Evolutionary conservation across 2,329 filamentous ascomycete species (phyloP).

Genomic region (Cordyceps javanica): DNA sequence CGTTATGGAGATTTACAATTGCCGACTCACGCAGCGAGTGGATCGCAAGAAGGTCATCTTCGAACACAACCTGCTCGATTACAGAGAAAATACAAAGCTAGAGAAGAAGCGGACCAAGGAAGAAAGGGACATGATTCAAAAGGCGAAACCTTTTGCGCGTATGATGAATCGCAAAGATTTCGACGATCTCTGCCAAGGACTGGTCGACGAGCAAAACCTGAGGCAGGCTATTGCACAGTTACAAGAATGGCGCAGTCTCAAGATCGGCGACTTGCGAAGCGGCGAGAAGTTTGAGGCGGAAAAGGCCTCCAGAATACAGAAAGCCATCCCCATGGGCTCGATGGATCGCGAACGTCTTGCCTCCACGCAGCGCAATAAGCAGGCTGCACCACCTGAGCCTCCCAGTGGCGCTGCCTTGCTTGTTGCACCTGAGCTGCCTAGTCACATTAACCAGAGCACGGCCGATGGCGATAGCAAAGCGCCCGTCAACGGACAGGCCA

Average conservation of each 20-base stretch:
- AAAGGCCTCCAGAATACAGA: slow-evolving; percentile 70
- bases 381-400: slow-evolving; percentile 60
- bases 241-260: slow-evolving; percentile 85
- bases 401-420: slow-evolving; percentile 69
- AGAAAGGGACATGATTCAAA: slow-evolving; percentile 83
- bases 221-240: slow-evolving; percentile 84
- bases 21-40: slow-evolving; percentile 79
- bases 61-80: slow-evolving; percentile 88
- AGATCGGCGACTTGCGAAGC: slow-evolving; percentile 75
- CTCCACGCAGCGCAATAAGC: slow-evolving; percentile 62
- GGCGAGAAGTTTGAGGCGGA: slow-evolving; percentile 93
- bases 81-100: slow-evolving; percentile 78
- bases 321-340: slow-evolving; percentile 64
- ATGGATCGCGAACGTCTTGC: slow-evolving; percentile 78
- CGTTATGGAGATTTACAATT: slow-evolving; percentile 98
- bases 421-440: slow-evolving; percentile 70
- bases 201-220: slow-evolving; percentile 87
- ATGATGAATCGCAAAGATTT: slow-evolving; percentile 97
- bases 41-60: slow-evolving; percentile 96
- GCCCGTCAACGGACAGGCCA: slow-evolving; percentile 48
- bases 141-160: slow-evolving; percentile 89
- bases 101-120: slow-evolving; percentile 97
- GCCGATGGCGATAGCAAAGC: slow-evolving; percentile 46
- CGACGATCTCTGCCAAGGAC: slow-evolving; percentile 73
- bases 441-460: slow-evolving; percentile 31